phyloP scores from a whole-genome alignment of 208 protist species.

The Crithidia bombi region DNA sequence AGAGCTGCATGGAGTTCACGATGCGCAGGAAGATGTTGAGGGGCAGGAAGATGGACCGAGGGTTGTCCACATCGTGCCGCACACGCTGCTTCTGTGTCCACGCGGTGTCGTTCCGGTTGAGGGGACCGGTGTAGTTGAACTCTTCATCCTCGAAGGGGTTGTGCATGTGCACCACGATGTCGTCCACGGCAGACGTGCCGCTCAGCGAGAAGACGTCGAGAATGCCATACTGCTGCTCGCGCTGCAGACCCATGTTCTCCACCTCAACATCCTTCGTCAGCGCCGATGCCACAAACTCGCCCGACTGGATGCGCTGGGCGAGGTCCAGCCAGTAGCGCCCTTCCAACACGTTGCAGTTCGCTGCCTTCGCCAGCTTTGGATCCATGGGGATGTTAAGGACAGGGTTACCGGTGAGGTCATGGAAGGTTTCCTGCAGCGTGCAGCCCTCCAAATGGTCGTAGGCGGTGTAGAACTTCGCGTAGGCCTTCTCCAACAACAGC shows the following conservation, averaged over 20 bases:
- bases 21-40: conserved; percentile 64
- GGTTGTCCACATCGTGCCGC: conserved; percentile 54
- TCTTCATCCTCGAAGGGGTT: conserved; percentile 86
- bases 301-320: conserved; percentile 61
- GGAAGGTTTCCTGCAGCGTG: conserved; percentile 75
- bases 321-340: conserved; percentile 71
- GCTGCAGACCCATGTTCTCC: conserved; percentile 71
- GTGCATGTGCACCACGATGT: conserved; percentile 72
- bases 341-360: conserved; percentile 48
- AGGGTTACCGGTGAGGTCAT: conserved; percentile 82
- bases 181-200: conserved; percentile 57
- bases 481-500: conserved; percentile 90
- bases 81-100: conserved; percentile 56
- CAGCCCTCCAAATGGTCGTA: conserved; percentile 81
- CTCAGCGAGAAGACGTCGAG: conserved; percentile 78
- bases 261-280: conserved; percentile 63
- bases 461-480: conserved; percentile 87
- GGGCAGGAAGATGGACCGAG: conserved; percentile 62
- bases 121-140: conserved; percentile 64
- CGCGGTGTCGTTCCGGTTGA: conserved; percentile 52
- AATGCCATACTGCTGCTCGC: conserved; percentile 82
- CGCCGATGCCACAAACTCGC: conserved; percentile 54
- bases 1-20: conserved; percentile 66
- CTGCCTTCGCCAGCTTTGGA: conserved; percentile 68
- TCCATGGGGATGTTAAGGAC: conserved; percentile 79